Percentiles rank a stretch among this genome's conserved stretches.
Conservation (phyloP, 1,139 yeast species). For the Kurtzmaniella quercitrusa region DNA sequence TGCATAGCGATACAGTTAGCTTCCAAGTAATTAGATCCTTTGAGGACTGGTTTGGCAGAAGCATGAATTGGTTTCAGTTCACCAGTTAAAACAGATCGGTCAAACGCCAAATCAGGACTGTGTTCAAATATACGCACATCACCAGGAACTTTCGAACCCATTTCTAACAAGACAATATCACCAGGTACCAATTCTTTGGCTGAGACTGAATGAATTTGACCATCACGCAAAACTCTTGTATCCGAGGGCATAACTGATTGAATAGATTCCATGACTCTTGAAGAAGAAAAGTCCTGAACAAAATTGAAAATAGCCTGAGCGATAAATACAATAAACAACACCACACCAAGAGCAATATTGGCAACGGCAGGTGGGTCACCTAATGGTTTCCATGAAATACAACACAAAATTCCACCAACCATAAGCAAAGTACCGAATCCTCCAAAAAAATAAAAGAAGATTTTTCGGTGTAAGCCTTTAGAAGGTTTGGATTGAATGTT, state of each 20-base stretch:
- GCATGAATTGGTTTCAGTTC: conserved; percentile 28
- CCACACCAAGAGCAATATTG: conserved; percentile 43
- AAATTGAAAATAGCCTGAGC: conserved; percentile 47
- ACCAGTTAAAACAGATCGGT: conserved; percentile 33
- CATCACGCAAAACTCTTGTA: conserved; percentile 20
- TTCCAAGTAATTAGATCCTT: conserved; percentile 40
- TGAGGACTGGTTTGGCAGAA: conserved; percentile 14
- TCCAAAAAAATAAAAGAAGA: conserved; percentile 42
- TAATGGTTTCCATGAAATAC: conserved; percentile 47
- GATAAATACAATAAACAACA: conserved; percentile 40
- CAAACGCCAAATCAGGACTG: conserved; percentile 26
- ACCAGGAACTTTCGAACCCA: conserved; percentile 29
- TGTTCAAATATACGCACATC: conserved; percentile 25
- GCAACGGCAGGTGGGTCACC: conserved; percentile 48
- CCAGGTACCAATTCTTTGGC: conserved; percentile 29
- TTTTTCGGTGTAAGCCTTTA: conserved; percentile 24
- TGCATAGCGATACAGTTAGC: conserved; percentile 39
- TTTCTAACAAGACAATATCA: conserved; percentile 21
- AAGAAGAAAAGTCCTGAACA: conserved; percentile 47
- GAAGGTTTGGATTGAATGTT: conserved; percentile 39
- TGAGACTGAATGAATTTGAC: conserved; percentile 12
- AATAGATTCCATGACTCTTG: conserved; percentile 48
- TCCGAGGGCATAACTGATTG: conserved; percentile 40
- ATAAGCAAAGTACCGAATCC: conserved; percentile 47
- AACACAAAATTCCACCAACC: conserved; percentile 43